A percentile compares a stretch with the other conserved stretches of the same genome.
phyloP scores from a whole-genome alignment of 2,329 filamentous ascomycete genomes.

The Alternaria incomplexa region DNA sequence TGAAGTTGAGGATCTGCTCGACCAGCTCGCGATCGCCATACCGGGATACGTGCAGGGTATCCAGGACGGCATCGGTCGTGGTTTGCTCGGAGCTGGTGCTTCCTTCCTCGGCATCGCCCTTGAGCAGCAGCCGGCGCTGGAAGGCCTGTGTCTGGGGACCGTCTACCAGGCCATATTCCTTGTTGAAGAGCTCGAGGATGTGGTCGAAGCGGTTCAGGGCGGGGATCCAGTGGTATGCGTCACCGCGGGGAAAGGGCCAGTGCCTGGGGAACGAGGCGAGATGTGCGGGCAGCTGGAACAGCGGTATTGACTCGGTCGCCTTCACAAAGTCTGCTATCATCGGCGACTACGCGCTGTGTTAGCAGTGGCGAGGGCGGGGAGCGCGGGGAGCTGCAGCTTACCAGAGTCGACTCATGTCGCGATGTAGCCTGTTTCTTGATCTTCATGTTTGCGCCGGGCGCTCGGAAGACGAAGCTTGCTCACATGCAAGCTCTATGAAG shows the following conservation, averaged over 20 bases:
- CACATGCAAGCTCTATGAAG: conserved; percentile 35
- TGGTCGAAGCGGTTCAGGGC: conserved; percentile 92
- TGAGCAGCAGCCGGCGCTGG: conserved; percentile 67
- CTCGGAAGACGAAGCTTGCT: conserved; percentile 44
- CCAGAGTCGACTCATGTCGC: conserved; percentile 61
- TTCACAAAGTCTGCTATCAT: conserved; percentile 84
- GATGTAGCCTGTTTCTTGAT: conserved; percentile 63
- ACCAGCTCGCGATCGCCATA: conserved; percentile 84
- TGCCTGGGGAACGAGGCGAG: conserved; percentile 81
- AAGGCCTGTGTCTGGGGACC: conserved; percentile 84
- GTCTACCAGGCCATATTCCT: conserved; percentile 77
- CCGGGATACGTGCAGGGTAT: conserved; percentile 66
- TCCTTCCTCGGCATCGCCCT: conserved; percentile 59
- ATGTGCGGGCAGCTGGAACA: conserved; percentile 77
- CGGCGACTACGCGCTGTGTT: conserved; percentile 68
- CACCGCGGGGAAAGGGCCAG: conserved; percentile 95
- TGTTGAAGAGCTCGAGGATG: conserved; percentile 81
- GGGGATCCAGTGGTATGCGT: conserved; percentile 97
- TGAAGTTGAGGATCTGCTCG: conserved; percentile 82
- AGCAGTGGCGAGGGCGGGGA: conserved; percentile 1
- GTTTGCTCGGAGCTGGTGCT: conserved; percentile 26
- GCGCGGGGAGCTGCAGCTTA: conserved; percentile 31
- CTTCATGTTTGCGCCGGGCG: conserved; percentile 55
- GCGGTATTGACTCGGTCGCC: conserved; percentile 68
- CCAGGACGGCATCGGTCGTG: conserved; percentile 57